These are phyloP conservation scores for Leishmania tarentolae DNA, from an alignment of 208 protist genomes.

Conservation along the genomic window DNA sequence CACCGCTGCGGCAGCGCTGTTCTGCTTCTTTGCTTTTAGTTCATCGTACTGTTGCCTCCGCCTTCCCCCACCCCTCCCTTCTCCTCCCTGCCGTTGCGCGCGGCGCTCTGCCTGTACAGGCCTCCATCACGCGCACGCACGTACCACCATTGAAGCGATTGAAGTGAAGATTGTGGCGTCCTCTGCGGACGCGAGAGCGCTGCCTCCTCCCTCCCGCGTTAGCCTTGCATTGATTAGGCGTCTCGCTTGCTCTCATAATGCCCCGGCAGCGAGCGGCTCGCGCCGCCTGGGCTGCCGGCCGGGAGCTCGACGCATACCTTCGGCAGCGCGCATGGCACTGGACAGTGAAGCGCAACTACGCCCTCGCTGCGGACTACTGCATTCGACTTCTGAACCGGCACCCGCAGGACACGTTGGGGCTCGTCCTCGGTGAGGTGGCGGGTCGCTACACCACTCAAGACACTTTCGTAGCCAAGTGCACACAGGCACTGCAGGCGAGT, in stretches of 20 bases:
- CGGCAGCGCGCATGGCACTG: constrained; percentile 72
- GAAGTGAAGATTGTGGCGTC: not conserved
- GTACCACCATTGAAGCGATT: not conserved
- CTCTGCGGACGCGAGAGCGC: not conserved
- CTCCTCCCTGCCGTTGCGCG: not conserved
- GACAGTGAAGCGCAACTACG: constrained; percentile 54
- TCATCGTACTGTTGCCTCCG: not conserved
- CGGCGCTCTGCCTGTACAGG: not conserved
- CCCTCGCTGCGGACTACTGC: constrained; percentile 80
- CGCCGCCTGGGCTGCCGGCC: constrained; percentile 36
- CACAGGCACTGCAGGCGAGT: constrained; percentile 46
- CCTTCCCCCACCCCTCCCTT: not conserved
- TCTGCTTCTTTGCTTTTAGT: not conserved
- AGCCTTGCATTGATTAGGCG: not conserved
- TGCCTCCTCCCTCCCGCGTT: not conserved
- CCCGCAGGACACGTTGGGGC: constrained; percentile 50
- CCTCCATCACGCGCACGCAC: not conserved
- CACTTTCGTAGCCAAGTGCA: constrained; percentile 58
- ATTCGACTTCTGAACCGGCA: constrained; percentile 78
- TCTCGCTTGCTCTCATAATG: constrained; percentile 29
- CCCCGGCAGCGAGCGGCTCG: constrained; percentile 41
- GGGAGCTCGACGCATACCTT: constrained; percentile 68
- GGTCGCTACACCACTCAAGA: constrained; percentile 54
- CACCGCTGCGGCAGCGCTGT: not conserved
- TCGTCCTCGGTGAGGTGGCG: constrained; percentile 66